A percentile compares a stretch with the other conserved stretches of the same genome.
Conservation (phyloP, 139 green algal genomes). For the Spirogloea muscicola region DNA sequence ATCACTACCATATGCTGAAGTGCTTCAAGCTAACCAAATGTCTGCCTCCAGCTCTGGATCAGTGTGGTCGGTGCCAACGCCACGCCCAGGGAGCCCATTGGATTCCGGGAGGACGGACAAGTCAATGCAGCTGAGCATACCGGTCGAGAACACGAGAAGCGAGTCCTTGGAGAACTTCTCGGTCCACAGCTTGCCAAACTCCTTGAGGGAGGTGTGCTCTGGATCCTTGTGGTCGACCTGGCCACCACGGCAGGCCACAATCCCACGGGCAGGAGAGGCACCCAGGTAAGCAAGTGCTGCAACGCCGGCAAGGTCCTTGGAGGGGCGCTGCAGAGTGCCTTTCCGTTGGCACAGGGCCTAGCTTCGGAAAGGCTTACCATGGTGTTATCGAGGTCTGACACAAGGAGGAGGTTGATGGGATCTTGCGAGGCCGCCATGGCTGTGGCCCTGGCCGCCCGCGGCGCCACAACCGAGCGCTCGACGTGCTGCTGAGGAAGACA, state of each 20-base stretch:
- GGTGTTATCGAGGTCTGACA: conserved; percentile 22
- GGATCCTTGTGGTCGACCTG: conserved; percentile 55
- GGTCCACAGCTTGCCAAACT: conserved; percentile 76
- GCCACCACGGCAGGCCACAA: background rate
- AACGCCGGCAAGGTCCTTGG: background rate
- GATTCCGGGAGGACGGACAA: too few species aligned
- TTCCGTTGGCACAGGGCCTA: background rate
- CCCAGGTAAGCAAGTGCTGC: background rate
- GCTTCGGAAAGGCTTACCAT: background rate
- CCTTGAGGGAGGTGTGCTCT: conserved; percentile 17
- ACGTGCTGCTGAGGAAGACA: background rate
- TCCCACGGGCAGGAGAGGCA: background rate
- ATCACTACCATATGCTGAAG: too few species aligned
- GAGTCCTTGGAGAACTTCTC: conserved; percentile 63
- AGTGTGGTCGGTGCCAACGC: too few species aligned
- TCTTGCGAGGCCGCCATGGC: background rate
- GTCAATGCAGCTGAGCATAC: too few species aligned
- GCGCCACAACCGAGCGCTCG: background rate
- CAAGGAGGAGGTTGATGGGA: conserved; percentile 1
- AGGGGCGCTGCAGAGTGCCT: too few species aligned
- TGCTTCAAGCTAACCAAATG: too few species aligned
- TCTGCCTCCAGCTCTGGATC: too few species aligned
- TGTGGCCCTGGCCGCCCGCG: background rate
- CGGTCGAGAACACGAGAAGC: conserved; percentile 88
- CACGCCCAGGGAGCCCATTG: too few species aligned